These are phyloP conservation scores for Colletotrichum paranaense DNA, from an alignment of 2,329 filamentous ascomycete species.

Conservation along the genomic window DNA sequence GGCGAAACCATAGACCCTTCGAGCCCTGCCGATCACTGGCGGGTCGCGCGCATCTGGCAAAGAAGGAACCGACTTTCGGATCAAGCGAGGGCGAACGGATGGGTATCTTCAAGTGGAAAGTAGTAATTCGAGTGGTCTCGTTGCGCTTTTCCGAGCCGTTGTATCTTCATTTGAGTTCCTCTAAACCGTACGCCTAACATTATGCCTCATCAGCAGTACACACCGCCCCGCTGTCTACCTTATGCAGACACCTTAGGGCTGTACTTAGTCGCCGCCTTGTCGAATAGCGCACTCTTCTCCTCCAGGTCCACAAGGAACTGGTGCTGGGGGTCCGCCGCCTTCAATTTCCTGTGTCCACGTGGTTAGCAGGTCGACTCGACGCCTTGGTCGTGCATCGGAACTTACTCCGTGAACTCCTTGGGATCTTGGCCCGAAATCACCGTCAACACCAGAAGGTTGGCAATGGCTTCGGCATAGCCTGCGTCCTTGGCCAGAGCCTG, in stretches of 20 bases:
- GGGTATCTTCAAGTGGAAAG: constrained; percentile 34
- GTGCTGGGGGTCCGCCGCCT: constrained; percentile 74
- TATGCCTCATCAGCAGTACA: constrained; percentile 34
- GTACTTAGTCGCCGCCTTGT: constrained; percentile 88
- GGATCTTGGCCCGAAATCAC: constrained; percentile 80
- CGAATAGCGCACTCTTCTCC: constrained; percentile 90
- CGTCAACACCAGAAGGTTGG: constrained; percentile 84
- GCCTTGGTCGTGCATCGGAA: constrained; percentile 30
- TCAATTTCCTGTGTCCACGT: constrained; percentile 57
- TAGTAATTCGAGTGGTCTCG: constrained; percentile 32
- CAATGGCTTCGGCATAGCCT: constrained; percentile 78
- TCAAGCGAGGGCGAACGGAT: neutral
- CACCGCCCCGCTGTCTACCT: constrained; percentile 13
- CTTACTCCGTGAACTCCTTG: constrained; percentile 71
- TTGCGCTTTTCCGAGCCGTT: constrained; percentile 34
- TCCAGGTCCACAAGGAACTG: constrained; percentile 78
- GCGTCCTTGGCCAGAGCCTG: constrained; percentile 82
- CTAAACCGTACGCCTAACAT: constrained; percentile 37
- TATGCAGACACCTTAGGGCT: constrained; percentile 78
- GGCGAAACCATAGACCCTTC: constrained; percentile 25
- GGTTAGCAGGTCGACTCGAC: constrained; percentile 21
- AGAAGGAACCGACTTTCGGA: neutral
- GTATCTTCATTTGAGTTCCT: constrained; percentile 31
- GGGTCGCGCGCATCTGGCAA: constrained; percentile 10
- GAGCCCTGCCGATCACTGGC: constrained; percentile 32